Evolutionary conservation across 106 monocot species (phyloP), one percentile per base, ranked within the genome.

Genomic region (Xerophyta viscosa): DNA sequence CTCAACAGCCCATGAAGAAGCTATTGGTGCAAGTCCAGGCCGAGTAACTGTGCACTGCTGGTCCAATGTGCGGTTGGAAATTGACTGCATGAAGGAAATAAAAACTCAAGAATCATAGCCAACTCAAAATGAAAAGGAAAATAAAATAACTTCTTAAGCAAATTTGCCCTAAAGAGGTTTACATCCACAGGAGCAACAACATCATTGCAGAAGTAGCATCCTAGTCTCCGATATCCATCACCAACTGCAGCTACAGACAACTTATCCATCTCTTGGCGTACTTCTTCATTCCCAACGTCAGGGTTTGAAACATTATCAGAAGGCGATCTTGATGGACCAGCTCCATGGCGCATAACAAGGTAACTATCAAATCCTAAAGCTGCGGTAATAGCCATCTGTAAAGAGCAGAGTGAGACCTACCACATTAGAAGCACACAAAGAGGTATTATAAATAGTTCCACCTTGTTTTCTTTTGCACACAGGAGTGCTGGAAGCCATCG

Each of bases 21-120:
- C 84, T 69, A 98, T 83, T 7, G 90, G 82, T 41, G 98, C 90
- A 17, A 90, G 56, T 20, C 86, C 98, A 29, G 98, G 98, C 7
- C 98, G 72, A 66, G 98, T 90, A 37, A 98, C 98, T 36, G 90
- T 98, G 31, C 98, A 98, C 56, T 98, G 98, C 55, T 98, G 98
- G 56, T 98, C 98, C 64, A 98, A 57, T n/a, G 98, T 83, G 26
- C 90, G 78, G 56, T 90, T 98, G 12, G 90, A 82, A 46, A 82
- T 74, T 31, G 98, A 98, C 98, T 98, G 74, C 59, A 79, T 19
- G 31, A 70, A 46, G 30, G 46, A 25, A 48, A 45, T 4, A 25
- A 33, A n/a, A n/a, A n/a, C n/a, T n/a, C n/a, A n/a, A n/a, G n/a
- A 36, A 36, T 36, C 11, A 36, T 36, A 6, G 5, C 11, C 33